Evolutionary conservation across 192 early-diverging fungal species (phyloP).

Genomic region (Chytriomyces confervae): DNA sequence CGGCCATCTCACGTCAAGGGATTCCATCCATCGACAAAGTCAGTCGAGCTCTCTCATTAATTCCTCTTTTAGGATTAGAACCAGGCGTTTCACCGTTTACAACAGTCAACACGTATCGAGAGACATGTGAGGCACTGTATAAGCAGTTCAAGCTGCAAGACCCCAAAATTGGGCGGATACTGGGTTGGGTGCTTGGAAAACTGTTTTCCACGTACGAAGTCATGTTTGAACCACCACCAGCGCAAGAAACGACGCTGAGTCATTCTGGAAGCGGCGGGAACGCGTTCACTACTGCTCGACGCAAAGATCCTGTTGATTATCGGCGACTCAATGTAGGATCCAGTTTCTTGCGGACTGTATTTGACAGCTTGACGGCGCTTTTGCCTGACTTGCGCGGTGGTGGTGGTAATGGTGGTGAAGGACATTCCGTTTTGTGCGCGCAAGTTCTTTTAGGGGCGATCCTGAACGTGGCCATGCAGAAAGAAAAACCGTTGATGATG

Average conservation of each 20-base stretch:
- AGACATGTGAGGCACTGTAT: not conserved
- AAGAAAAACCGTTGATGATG: not conserved
- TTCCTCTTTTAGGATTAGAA: not conserved
- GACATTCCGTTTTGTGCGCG: not conserved
- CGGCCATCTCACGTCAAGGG: not conserved
- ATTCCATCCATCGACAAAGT: constrained; percentile 2
- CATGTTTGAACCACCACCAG: not conserved
- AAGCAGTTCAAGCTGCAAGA: constrained; percentile 1
- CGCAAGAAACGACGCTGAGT: not conserved
- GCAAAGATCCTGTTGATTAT: constrained; percentile 27
- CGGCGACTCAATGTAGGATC: constrained; percentile 16
- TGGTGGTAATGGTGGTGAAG: no score
- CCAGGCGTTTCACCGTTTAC: not conserved
- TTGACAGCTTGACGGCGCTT: constrained; percentile 2
- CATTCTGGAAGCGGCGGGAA: not conserved
- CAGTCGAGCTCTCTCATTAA: not conserved
- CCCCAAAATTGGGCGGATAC: constrained; percentile 13
- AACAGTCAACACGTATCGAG: not conserved
- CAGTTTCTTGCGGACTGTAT: constrained; percentile 23
- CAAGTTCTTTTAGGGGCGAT: not conserved
- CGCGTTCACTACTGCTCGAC: not conserved
- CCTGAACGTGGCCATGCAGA: not conserved
- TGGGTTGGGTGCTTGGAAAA: constrained; percentile 30
- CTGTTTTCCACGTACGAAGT: not conserved
- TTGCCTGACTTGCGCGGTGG: not conserved